Evolutionary conservation across 208 protist genomes (phyloP).

Genomic region (Crithidia sp.): DNA sequence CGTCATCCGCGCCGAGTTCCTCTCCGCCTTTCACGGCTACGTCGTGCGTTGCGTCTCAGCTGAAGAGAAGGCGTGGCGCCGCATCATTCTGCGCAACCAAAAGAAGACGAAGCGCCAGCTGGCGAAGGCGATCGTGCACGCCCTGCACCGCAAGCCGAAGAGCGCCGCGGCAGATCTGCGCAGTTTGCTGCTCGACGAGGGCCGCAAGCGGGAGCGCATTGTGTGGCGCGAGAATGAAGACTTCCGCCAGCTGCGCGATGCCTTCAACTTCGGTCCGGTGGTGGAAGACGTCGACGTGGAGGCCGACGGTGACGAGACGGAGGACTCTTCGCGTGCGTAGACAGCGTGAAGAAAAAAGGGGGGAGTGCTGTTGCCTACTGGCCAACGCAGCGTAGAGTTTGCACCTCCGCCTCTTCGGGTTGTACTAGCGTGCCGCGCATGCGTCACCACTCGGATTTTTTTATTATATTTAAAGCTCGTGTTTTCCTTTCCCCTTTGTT

Average conservation of each 20-base stretch:
- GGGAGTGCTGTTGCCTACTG: too few relatives aligned
- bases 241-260: slow-evolving; percentile 33
- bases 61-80: slow-evolving; percentile 49
- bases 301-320: slow-evolving; percentile 10
- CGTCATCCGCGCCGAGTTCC: slow-evolving; percentile 45
- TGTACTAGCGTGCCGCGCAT: too few relatives aligned
- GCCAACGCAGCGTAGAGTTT: too few relatives aligned
- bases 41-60: slow-evolving; percentile 33
- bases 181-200: slow-evolving; percentile 41
- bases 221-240: slow-evolving; percentile 30
- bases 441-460: too few relatives aligned
- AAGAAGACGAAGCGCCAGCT: slow-evolving; percentile 45
- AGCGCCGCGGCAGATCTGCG: slow-evolving; percentile 27
- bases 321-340: neutral
- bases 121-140: slow-evolving; percentile 33
- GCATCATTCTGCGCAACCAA: slow-evolving; percentile 41
- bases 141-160: slow-evolving; percentile 41
- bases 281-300: slow-evolving; percentile 41
- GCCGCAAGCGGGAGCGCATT: slow-evolving; percentile 42
- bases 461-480: too few relatives aligned
- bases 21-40: slow-evolving; percentile 32
- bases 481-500: too few relatives aligned
- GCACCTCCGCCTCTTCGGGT: too few relatives aligned
- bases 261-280: slow-evolving; percentile 53
- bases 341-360: neutral